These are phyloP conservation scores for Carex kokanica DNA, from an alignment of 176 grass and related monocot species.

Conservation along the genomic window DNA sequence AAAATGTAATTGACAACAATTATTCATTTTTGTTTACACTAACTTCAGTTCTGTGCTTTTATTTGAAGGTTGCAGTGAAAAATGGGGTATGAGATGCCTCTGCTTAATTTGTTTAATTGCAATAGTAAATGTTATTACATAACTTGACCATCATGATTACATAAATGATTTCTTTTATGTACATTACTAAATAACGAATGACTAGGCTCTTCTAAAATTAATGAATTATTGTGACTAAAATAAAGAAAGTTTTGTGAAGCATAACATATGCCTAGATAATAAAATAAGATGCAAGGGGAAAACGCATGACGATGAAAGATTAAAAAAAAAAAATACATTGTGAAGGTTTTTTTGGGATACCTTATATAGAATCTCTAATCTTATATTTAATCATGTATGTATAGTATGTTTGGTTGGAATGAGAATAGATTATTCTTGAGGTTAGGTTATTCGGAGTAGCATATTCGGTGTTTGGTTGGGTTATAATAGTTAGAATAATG, in stretches of 20 bases:
- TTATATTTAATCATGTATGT: too few species aligned
- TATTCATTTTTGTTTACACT: background rate
- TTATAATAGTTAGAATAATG: too few species aligned
- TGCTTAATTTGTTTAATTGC: background rate
- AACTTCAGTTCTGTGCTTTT: background rate
- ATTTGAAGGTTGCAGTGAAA: background rate
- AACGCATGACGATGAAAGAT: background rate
- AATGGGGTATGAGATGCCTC: background rate
- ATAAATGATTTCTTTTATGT: background rate
- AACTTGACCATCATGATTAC: background rate
- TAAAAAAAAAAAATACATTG: background rate
- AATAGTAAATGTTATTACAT: background rate
- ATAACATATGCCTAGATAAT: background rate
- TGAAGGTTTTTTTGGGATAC: background rate
- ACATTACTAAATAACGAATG: background rate
- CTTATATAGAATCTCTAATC: too few species aligned
- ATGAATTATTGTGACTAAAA: background rate
- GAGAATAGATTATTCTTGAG: too few species aligned
- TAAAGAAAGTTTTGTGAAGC: background rate
- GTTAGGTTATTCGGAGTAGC: too few species aligned
- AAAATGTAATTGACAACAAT: slow-evolving; percentile 1
- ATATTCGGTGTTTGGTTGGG: too few species aligned
- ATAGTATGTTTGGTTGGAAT: too few species aligned
- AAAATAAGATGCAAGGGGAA: background rate
- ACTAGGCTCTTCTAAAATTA: background rate